A percentile compares a stretch with the other conserved stretches of the same genome.
Evolutionary conservation across 2,329 filamentous ascomycete species (phyloP).

Genomic region (Neopestalotiopsis sp.): DNA sequence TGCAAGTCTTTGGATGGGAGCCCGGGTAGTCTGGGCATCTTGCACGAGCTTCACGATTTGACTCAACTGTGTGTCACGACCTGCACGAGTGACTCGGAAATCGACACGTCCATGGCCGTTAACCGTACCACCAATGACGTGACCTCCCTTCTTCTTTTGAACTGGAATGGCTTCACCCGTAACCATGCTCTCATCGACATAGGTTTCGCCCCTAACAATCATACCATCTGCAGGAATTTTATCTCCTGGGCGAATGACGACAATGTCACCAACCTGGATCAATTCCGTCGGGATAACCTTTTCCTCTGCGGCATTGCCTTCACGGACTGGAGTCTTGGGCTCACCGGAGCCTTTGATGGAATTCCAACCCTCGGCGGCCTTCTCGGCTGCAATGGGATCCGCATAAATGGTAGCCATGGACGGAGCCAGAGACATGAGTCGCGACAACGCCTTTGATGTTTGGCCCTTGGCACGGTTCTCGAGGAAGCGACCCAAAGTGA

Average conservation of each 20-base stretch:
- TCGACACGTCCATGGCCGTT: conserved; percentile 92
- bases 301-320: conserved; percentile 75
- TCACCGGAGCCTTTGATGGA: conserved; percentile 44
- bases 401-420: conserved; percentile 97
- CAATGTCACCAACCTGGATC: conserved; percentile 90
- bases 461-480: conserved; percentile 96
- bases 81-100: conserved; percentile 89
- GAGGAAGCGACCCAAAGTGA: conserved; percentile 86
- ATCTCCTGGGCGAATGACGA: conserved; percentile 90
- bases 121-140: conserved; percentile 91
- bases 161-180: conserved; percentile 97
- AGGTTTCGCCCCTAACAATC: conserved; percentile 87
- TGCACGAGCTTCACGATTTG: conserved; percentile 99
- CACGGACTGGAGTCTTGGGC: conserved; percentile 47
- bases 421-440: conserved; percentile 92
- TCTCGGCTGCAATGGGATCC: conserved; percentile 91
- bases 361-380: conserved; percentile 82
- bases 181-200: conserved; percentile 97
- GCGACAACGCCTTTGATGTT: conserved; percentile 90
- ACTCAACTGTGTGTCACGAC: conserved; percentile 93
- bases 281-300: conserved; percentile 91
- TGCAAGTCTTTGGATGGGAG: conserved; percentile 91
- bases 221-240: conserved; percentile 94
- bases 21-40: conserved; percentile 91
- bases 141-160: conserved; percentile 79